phyloP scores from a whole-genome alignment of 73 alveolate species.

The Paramecium biaurelia region DNA sequence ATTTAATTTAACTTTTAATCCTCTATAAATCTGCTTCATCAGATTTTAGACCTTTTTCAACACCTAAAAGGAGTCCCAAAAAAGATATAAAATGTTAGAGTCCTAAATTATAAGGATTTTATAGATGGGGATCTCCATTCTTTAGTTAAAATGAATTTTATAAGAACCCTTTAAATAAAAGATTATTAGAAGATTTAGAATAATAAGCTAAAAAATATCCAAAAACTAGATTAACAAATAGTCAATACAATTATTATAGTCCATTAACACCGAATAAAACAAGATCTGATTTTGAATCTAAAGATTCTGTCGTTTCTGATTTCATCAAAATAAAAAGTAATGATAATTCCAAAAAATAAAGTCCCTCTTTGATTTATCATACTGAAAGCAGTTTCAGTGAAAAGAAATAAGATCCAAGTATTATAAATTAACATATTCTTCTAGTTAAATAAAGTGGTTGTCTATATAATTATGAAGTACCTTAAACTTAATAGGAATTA shows the following conservation, averaged over 20 bases:
- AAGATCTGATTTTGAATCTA: slow-evolving; percentile 34
- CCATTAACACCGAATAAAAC: slow-evolving; percentile 6
- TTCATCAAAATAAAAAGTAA: not conserved
- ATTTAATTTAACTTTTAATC: not conserved
- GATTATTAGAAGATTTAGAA: not conserved
- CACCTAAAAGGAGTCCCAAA: not conserved
- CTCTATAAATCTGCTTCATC: not conserved
- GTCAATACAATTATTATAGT: not conserved
- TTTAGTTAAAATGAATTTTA: not conserved
- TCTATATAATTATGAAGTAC: not conserved
- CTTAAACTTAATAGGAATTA: not conserved
- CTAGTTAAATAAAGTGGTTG: slow-evolving; percentile 19
- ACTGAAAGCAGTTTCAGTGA: not conserved
- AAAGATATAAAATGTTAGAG: not conserved
- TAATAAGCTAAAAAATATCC: not conserved
- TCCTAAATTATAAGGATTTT: not conserved
- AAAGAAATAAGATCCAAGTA: slow-evolving; percentile 15
- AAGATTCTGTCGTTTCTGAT: not conserved
- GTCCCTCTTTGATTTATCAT: not conserved
- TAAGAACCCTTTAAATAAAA: not conserved
- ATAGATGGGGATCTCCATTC: slow-evolving; percentile 26
- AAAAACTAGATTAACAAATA: not conserved
- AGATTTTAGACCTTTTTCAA: not conserved
- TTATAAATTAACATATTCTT: not conserved
- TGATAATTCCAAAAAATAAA: not conserved